Evolutionary conservation across 352 stramenopile genomes (phyloP).

Genomic region (Globisporangium solare): DNA sequence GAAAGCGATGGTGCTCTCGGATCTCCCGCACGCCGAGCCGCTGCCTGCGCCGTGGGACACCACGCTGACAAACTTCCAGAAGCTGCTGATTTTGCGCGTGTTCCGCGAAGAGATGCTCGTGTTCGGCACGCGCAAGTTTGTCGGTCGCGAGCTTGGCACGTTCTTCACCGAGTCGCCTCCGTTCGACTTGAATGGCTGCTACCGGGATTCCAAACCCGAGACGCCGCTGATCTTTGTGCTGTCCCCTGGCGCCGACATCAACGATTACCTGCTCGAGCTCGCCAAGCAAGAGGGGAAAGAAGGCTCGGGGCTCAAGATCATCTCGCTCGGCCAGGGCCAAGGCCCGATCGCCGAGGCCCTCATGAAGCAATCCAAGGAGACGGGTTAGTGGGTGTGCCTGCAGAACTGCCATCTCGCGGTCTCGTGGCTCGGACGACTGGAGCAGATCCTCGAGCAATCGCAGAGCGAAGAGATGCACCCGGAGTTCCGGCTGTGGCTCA

Average conservation of each 20-base stretch:
- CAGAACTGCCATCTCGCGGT: constrained; percentile 94
- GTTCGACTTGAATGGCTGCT: constrained; percentile 91
- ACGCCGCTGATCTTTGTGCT: constrained; percentile 94
- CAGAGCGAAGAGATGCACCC: constrained; percentile 66
- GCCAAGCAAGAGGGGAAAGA: constrained; percentile 89
- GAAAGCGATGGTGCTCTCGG: constrained; percentile 62
- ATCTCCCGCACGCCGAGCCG: constrained; percentile 66
- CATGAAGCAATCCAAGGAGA: constrained; percentile 88
- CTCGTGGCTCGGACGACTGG: constrained; percentile 86
- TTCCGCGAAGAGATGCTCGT: constrained; percentile 90
- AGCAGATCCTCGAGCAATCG: constrained; percentile 85
- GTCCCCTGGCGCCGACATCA: constrained; percentile 91
- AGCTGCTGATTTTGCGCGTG: constrained; percentile 85
- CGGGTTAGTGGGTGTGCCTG: constrained; percentile 93
- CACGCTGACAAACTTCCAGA: constrained; percentile 84
- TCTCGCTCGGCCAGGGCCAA: constrained; percentile 93
- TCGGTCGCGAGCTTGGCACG: constrained; percentile 65
- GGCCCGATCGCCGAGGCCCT: constrained; percentile 88
- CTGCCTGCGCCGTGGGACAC: constrained; percentile 72
- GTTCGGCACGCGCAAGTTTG: constrained; percentile 85
- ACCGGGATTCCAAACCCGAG: constrained; percentile 87
- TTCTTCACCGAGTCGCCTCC: constrained; percentile 89
- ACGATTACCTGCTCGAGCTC: constrained; percentile 90
- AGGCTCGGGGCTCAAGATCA: constrained; percentile 84
- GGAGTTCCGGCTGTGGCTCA: constrained; percentile 93